phyloP scores from a whole-genome alignment of 129 eudicot genomes.

The Lactuca sativa region DNA sequence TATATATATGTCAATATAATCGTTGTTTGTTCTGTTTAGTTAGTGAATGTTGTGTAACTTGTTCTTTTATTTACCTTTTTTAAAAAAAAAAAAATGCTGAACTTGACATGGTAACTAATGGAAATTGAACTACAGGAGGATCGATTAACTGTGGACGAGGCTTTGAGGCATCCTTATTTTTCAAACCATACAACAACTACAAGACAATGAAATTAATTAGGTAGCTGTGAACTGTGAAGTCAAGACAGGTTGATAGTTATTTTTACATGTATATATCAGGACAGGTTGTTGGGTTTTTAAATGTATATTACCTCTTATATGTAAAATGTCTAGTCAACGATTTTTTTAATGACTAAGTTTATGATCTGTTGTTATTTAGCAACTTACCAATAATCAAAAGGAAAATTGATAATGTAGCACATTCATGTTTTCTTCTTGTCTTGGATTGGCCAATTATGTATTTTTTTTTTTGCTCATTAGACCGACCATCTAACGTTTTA shows the following conservation, averaged over 20 bases:
- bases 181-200: slow-evolving; percentile 22
- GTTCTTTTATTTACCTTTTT: background rate
- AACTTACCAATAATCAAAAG: too few species aligned
- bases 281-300: background rate
- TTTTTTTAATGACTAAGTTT: too few species aligned
- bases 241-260: too few species aligned
- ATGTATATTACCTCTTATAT: background rate
- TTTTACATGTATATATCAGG: too few species aligned
- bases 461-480: too few species aligned
- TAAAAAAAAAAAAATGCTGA: too few species aligned
- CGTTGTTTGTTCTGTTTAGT: background rate
- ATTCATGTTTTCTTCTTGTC: too few species aligned
- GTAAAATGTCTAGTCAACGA: background rate
- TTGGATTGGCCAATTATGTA: too few species aligned
- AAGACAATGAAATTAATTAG: background rate
- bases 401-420: too few species aligned
- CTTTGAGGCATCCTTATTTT: slow-evolving; percentile 88
- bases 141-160: slow-evolving; percentile 81
- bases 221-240: too few species aligned
- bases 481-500: too few species aligned
- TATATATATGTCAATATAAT: background rate
- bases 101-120: background rate
- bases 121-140: slow-evolving; percentile 62
- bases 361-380: too few species aligned
- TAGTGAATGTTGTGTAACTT: background rate